Percentiles rank a stretch among this genome's conserved stretches.
These are phyloP conservation scores for Stachybotrys elegans DNA, from an alignment of 2,329 filamentous ascomycete genomes.

Conservation along the genomic window DNA sequence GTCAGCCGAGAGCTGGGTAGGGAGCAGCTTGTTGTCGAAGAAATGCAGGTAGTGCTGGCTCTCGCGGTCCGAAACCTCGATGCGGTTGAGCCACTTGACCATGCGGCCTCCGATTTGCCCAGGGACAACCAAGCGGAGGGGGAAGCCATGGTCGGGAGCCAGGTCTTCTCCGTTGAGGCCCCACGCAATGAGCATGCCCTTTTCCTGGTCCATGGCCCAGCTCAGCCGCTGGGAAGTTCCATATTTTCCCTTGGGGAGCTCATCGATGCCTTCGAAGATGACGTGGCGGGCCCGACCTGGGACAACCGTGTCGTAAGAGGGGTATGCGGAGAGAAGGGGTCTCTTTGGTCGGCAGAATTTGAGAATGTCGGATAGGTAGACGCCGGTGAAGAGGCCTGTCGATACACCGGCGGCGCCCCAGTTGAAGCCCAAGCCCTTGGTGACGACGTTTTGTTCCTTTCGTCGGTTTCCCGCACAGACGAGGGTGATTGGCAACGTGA, in stretches of 20 bases:
- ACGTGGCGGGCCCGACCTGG: slow-evolving; percentile 61
- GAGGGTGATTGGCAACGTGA: slow-evolving; percentile 81
- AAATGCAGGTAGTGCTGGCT: slow-evolving; percentile 96
- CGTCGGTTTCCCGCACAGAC: slow-evolving; percentile 89
- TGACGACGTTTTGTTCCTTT: slow-evolving; percentile 87
- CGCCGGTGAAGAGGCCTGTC: slow-evolving; percentile 83
- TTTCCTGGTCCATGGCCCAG: slow-evolving; percentile 79
- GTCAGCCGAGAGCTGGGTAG: slow-evolving; percentile 80
- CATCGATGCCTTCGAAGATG: slow-evolving; percentile 88
- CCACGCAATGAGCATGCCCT: slow-evolving; percentile 81
- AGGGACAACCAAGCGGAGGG: slow-evolving; percentile 76
- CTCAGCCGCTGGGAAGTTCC: slow-evolving; percentile 84
- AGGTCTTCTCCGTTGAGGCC: slow-evolving; percentile 85
- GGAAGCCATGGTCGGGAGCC: slow-evolving; percentile 79
- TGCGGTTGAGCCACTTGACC: slow-evolving; percentile 85
- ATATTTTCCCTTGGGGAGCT: slow-evolving; percentile 82
- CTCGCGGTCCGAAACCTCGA: slow-evolving; percentile 71
- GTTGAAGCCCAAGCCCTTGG: slow-evolving; percentile 90
- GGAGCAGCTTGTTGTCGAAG: slow-evolving; percentile 85
- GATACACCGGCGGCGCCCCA: slow-evolving; percentile 88
- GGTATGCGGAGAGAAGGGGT: slow-evolving; percentile 22
- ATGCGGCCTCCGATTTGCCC: slow-evolving; percentile 89
- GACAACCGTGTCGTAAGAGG: background rate
- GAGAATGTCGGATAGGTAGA: slow-evolving; percentile 68
- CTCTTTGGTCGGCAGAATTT: slow-evolving; percentile 61